Conservation (phyloP, 2,329 filamentous ascomycete species). For the Talaromyces sp. region DNA sequence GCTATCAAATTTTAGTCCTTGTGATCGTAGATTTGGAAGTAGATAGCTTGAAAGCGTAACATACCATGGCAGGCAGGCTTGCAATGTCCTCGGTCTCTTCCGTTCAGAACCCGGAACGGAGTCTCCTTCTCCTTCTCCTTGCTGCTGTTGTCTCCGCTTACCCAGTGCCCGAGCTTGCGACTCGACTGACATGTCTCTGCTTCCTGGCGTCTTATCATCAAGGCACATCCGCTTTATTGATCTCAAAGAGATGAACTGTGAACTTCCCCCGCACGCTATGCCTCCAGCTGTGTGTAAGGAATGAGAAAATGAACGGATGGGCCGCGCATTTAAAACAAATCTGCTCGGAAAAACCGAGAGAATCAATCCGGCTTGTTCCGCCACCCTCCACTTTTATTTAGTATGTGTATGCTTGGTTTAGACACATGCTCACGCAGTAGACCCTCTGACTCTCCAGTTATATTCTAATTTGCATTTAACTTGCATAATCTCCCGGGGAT, state of each 20-base stretch:
- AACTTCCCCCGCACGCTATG: not conserved
- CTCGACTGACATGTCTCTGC: not conserved
- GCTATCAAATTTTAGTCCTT: not conserved
- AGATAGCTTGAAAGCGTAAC: not conserved
- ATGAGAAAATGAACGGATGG: not conserved
- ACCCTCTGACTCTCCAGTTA: not conserved
- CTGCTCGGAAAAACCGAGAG: not conserved
- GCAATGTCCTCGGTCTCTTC: constrained; percentile 9
- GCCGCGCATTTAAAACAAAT: not conserved
- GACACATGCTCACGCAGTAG: not conserved
- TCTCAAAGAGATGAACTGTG: not conserved
- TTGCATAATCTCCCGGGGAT: not conserved
- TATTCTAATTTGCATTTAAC: not conserved
- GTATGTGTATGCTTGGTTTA: not conserved
- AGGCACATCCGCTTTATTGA: not conserved
- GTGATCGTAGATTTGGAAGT: not conserved
- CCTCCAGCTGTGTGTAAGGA: not conserved
- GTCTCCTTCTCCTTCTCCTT: not conserved
- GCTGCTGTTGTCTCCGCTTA: constrained; percentile 3
- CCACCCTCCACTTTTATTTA: not conserved
- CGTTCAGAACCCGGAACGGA: not conserved
- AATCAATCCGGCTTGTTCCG: not conserved
- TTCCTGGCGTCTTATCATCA: not conserved
- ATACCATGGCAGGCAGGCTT: constrained; percentile 8
- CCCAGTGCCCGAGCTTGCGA: not conserved